These are phyloP conservation scores for Cardiosporidium cionae DNA, from an alignment of 169 alveolate genomes.

Conservation along the genomic window DNA sequence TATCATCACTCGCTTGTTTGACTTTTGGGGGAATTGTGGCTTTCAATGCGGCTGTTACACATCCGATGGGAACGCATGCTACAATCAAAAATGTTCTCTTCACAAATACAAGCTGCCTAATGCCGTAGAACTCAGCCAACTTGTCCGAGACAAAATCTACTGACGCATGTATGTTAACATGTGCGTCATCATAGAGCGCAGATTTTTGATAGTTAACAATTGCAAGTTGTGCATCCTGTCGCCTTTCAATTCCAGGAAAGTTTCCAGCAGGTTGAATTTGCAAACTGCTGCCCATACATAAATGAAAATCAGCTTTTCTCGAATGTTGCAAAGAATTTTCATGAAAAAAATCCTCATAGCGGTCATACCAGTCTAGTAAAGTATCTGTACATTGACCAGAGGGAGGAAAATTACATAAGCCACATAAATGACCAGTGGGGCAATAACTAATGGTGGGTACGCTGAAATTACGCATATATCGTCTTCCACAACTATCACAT, in stretches of 20 bases:
- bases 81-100: no score
- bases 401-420: slow-evolving; percentile 68
- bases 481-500: slow-evolving; percentile 63
- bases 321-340: slow-evolving; percentile 43
- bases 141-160: slow-evolving; percentile 36
- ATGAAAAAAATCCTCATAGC: slow-evolving; percentile 58
- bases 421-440: slow-evolving; percentile 69
- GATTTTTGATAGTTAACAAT: slow-evolving; percentile 65
- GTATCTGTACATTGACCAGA: slow-evolving; percentile 64
- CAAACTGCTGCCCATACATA: slow-evolving; percentile 61
- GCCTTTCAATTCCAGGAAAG: slow-evolving; percentile 56
- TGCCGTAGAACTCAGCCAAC: no score
- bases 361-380: slow-evolving; percentile 68
- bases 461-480: slow-evolving; percentile 60
- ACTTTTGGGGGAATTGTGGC: no score
- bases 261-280: slow-evolving; percentile 70
- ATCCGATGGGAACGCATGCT: no score
- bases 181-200: slow-evolving; percentile 50
- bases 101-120: no score
- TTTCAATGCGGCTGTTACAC: no score
- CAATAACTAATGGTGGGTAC: slow-evolving; percentile 61
- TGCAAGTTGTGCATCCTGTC: slow-evolving; percentile 41
- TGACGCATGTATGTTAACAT: slow-evolving; percentile 50
- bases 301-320: slow-evolving; percentile 56
- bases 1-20: no score